A percentile compares a stretch with the other conserved stretches of the same genome.
These are phyloP conservation scores for Peniophora sp. DNA, from an alignment of 1,284 basidiomycete genomes.

Conservation along the genomic window DNA sequence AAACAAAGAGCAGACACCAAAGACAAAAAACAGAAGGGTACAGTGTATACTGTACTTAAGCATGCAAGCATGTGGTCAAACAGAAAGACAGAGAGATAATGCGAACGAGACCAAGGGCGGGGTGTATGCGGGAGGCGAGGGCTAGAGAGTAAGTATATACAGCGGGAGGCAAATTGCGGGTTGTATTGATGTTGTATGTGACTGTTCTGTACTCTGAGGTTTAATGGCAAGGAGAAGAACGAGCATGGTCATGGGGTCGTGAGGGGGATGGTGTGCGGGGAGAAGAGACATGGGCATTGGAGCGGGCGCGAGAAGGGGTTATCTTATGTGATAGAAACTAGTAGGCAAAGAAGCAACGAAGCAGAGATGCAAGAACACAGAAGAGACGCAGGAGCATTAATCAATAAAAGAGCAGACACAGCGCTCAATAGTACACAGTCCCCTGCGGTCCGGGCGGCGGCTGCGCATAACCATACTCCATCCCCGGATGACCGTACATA, in stretches of 20 bases:
- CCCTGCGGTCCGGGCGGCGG: constrained; percentile 22
- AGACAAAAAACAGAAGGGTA: too few relatives aligned
- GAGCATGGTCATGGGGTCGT: background rate
- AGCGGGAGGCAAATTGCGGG: too few relatives aligned
- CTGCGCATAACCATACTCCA: constrained; percentile 44
- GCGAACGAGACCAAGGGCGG: too few relatives aligned
- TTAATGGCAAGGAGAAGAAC: background rate
- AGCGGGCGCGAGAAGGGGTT: background rate
- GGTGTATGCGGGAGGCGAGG: too few relatives aligned
- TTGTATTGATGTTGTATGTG: too few relatives aligned
- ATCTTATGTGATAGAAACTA: background rate
- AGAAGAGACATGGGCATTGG: background rate
- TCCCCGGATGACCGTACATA: background rate
- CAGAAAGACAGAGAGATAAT: too few relatives aligned
- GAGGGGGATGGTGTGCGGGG: background rate
- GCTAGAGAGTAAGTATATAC: too few relatives aligned
- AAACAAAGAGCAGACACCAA: too few relatives aligned
- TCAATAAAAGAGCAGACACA: background rate
- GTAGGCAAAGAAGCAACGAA: background rate
- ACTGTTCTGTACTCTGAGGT: too few relatives aligned
- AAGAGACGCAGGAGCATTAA: too few relatives aligned
- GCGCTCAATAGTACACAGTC: background rate
- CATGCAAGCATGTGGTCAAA: too few relatives aligned
- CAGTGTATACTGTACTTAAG: too few relatives aligned
- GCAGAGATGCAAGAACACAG: background rate